Evolutionary conservation across 2,329 filamentous ascomycete genomes (phyloP), one percentile per base, ranked within the genome.

Genomic region (Fonsecaea monophora): DNA sequence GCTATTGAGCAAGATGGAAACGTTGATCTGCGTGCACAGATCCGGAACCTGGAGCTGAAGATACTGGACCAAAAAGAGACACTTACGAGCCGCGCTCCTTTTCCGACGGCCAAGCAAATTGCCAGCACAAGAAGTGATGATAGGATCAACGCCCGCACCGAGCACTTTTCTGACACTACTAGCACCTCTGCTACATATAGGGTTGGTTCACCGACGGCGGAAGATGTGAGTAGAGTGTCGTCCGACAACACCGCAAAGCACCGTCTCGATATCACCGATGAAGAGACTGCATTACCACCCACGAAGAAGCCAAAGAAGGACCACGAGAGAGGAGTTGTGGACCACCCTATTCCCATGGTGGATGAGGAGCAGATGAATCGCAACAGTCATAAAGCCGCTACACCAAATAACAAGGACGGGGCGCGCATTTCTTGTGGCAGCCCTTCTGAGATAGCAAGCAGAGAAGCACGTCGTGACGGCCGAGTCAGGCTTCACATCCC

Each of bases 401-500:
- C 18, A 10, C 10, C 8, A n/a, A 50, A 50, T 8, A 25, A 12
- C 45, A 12, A 50, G 4, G 9, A 50, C 18, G 10, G 5, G 4
- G 21, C 12, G 18, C 18, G 25, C 9, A 21, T 12, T 25, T 25
- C 6, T 21, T 21, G 8, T 3, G 18, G 18, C 18, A 9, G 45
- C n/a, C 45, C 2, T n/a, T 21, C 18, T 21, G 21, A 25, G 21
- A 55, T 2, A 7, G 34, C 10, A n/a, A 10, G 12, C 30, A 34
- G 34, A 10, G 34, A 35, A 42, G 15, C 34, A 25, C 15, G 8
- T 58, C 66, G 8, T 12, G 54, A 37, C 2, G 58, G 54, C 34
- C 45, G 55, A 7, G 53, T 71, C 56, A 62, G 30, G 9, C 67
- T 70, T 42, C 53, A 15, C 35, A 35, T 53, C 12, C 61, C 12